Evolutionary conservation across 1,284 basidiomycete genomes (phyloP), one percentile per base, ranked within the genome.

Genomic region (Ganoderma resinaceum): DNA sequence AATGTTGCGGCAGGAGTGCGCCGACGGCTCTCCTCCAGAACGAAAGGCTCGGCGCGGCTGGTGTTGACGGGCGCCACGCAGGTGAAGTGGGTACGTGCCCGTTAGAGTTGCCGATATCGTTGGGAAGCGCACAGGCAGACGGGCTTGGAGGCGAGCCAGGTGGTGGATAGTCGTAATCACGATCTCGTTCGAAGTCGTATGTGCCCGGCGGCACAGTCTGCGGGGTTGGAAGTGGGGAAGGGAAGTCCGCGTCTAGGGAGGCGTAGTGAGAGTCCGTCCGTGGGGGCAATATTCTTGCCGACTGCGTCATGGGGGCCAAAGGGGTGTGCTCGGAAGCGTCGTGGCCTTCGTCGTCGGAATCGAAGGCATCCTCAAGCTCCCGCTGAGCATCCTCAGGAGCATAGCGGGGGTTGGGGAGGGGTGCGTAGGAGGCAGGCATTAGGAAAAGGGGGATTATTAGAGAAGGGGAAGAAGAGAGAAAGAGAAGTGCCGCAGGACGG

Each of bases 101-200:
- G 71, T 96, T 96, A 35, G 91, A 89, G 79, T 96, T 96, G 58
- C 94, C 94, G 65, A 84, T 85, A 68, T 92, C 87, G 78, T 90
- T 92, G 5, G 86, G 92, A 63, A 86, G 85, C 64, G 89, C 93
- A 72, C 78, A 77, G 6, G 84, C 80, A 64, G 88, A 89, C 38
- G 81, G 89, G 2, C 81, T 81, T 0, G 95, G 94, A 1, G 95
- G 95, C 0, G 94, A 95, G 23, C 93, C 92, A 0, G 93, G 92
- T 1, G 94, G 94, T 2, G 95, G 93, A 33, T 82, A 84, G 73
- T 85, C 86, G 74, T 90, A 90, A 73, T 89, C 91, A 79, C 71
- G 64, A 77, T 69, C 71, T 49, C 70, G 69, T 61, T 72, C 72
- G 55, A 71, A 75, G 72, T 75, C 74, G 68, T 75, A 75, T 46